Conservation (phyloP, 148 eudicot species). For the Rhododendron henanense region DNA sequence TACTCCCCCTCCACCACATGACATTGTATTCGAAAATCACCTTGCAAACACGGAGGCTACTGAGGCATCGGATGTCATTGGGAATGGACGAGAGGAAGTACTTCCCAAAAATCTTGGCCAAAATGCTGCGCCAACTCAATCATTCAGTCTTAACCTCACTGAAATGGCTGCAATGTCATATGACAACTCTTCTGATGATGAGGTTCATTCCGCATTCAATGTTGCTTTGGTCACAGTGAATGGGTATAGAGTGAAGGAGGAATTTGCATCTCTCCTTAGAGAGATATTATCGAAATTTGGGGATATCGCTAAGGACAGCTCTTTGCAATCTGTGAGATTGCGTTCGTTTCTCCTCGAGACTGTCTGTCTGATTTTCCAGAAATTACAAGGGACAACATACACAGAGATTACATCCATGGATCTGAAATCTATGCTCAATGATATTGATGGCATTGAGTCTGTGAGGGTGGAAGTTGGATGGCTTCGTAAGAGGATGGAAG, state of each 20-base stretch:
- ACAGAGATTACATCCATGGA: neutral
- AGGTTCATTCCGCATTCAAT: neutral
- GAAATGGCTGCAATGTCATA: conserved; percentile 1
- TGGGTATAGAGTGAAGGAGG: conserved; percentile 7
- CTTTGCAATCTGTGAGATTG: neutral
- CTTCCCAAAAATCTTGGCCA: neutral
- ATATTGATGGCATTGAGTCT: neutral
- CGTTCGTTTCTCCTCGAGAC: neutral
- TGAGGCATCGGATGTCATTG: neutral
- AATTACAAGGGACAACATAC: neutral
- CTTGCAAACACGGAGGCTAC: neutral
- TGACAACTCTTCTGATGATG: neutral
- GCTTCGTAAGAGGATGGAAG: conserved; percentile 1
- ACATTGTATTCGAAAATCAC: neutral
- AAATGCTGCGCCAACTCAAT: neutral
- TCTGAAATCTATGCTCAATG: conserved; percentile 2
- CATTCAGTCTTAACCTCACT: neutral
- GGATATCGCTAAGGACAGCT: conserved; percentile 2
- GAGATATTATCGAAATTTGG: neutral
- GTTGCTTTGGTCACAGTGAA: conserved; percentile 2
- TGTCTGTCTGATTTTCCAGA: neutral
- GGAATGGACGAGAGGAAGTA: neutral
- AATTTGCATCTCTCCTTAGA: neutral
- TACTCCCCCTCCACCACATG: neutral
- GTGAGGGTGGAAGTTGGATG: neutral